Evolutionary conservation across 2,329 filamentous ascomycete species (phyloP).

Genomic region (Colletotrichum kahawae): DNA sequence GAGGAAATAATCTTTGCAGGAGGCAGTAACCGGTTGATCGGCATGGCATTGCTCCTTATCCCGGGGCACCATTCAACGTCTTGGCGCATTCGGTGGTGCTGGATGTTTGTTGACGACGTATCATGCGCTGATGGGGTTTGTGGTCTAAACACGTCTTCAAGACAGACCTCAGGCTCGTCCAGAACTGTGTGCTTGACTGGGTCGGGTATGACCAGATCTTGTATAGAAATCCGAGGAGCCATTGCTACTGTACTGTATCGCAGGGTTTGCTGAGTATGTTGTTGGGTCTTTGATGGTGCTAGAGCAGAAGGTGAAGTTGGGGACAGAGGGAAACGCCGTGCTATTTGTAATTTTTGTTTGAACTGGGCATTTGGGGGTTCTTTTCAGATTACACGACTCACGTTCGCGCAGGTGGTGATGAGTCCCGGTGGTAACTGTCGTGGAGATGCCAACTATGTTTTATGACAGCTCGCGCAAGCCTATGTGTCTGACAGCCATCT

Average conservation of each 20-base stretch:
- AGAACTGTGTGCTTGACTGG: background rate
- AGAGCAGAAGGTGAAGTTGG: background rate
- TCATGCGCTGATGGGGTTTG: background rate
- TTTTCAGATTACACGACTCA: background rate
- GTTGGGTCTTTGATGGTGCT: background rate
- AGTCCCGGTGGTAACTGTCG: background rate
- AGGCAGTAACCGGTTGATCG: background rate
- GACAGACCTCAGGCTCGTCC: background rate
- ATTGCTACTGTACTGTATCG: background rate
- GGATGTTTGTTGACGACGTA: background rate
- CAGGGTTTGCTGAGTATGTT: background rate
- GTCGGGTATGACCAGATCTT: background rate
- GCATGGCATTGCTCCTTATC: background rate
- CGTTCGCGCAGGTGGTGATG: background rate
- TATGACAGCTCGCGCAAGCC: background rate
- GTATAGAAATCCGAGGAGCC: background rate
- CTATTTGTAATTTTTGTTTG: background rate
- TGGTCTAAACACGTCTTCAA: background rate
- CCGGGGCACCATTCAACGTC: background rate
- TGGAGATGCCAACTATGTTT: background rate
- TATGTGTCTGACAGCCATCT: background rate
- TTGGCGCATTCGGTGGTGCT: background rate
- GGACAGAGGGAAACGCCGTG: background rate
- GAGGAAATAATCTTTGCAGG: background rate
- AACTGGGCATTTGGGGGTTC: background rate